phyloP scores from a whole-genome alignment of 768 basidiomycete genomes.

The Paxillus ammoniavirescens region DNA sequence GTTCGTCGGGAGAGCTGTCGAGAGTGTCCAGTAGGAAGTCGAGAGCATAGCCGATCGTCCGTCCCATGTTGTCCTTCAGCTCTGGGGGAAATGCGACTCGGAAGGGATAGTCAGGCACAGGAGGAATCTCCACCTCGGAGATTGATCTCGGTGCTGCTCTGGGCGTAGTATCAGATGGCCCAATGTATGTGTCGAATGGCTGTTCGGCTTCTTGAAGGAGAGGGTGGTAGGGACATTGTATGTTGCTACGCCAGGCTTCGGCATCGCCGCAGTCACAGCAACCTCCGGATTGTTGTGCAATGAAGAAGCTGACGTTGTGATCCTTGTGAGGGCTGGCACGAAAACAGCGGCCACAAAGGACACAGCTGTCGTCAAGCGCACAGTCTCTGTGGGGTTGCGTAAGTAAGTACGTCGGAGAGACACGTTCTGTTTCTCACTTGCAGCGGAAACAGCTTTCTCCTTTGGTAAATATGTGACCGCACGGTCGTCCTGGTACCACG shows the following conservation, averaged over 20 bases:
- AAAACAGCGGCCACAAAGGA: constrained; percentile 89
- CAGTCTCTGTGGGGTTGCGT: constrained; percentile 64
- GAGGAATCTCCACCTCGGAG: constrained; percentile 50
- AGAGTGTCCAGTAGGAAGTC: constrained; percentile 84
- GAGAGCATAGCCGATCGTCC: constrained; percentile 72
- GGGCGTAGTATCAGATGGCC: constrained; percentile 38
- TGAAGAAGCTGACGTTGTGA: constrained; percentile 93
- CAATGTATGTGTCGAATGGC: constrained; percentile 5
- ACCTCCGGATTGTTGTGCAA: constrained; percentile 87
- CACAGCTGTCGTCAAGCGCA: constrained; percentile 84
- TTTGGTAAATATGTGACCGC: constrained; percentile 84
- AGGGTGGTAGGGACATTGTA: constrained; percentile 77
- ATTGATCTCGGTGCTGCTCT: constrained; percentile 41
- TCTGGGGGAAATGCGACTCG: constrained; percentile 59
- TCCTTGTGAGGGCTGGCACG: constrained; percentile 80
- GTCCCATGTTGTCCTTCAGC: constrained; percentile 69
- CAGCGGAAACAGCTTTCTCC: constrained; percentile 93
- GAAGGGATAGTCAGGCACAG: constrained; percentile 58
- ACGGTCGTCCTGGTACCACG: constrained; percentile 67
- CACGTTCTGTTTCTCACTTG: constrained; percentile 58
- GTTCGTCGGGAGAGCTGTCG: constrained; percentile 79
- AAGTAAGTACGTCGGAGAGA: constrained; percentile 2
- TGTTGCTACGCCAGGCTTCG: constrained; percentile 76
- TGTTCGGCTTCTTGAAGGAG: constrained; percentile 32
- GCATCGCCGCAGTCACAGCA: constrained; percentile 95